Evolutionary conservation across 495 filamentous ascomycete genomes (phyloP).

Genomic region (Lasiosphaeria hispida): DNA sequence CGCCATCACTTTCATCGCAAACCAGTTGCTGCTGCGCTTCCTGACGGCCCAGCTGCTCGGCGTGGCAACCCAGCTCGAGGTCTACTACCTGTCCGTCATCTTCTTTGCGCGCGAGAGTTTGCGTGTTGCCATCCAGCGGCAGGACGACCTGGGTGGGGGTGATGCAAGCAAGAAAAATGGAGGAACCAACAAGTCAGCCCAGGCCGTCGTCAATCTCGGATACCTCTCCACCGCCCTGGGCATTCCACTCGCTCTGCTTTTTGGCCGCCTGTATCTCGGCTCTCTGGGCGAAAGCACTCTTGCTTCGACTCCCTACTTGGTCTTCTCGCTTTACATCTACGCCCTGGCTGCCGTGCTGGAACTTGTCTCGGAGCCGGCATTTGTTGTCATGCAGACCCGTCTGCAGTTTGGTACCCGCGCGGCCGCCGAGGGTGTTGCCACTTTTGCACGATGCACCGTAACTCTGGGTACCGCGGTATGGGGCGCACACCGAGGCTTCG

Average conservation of each 20-base stretch:
- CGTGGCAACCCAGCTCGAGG: conserved; percentile 82
- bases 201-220: conserved; percentile 83
- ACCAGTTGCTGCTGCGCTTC: conserved; percentile 83
- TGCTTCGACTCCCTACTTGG: conserved; percentile 58
- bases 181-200: conserved; percentile 27
- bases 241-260: conserved; percentile 54
- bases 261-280: conserved; percentile 65
- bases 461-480: conserved; percentile 66
- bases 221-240: conserved; percentile 75
- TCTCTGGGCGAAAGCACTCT: conserved; percentile 54
- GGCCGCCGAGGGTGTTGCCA: conserved; percentile 73
- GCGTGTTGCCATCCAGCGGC: conserved; percentile 79
- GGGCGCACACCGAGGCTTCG: conserved; percentile 42
- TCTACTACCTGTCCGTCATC: conserved; percentile 81
- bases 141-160: conserved; percentile 37
- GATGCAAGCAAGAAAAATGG: conserved; percentile 18
- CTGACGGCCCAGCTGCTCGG: conserved; percentile 81
- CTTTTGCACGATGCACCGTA: conserved; percentile 68
- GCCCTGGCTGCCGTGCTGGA: conserved; percentile 75
- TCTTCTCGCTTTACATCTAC: conserved; percentile 63
- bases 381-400: conserved; percentile 76
- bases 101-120: conserved; percentile 91
- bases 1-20: conserved; percentile 82
- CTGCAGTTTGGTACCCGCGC: conserved; percentile 78
- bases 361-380: conserved; percentile 78